These are phyloP conservation scores for Tulasnella sp. DNA, from an alignment of 768 basidiomycete species.

Conservation along the genomic window DNA sequence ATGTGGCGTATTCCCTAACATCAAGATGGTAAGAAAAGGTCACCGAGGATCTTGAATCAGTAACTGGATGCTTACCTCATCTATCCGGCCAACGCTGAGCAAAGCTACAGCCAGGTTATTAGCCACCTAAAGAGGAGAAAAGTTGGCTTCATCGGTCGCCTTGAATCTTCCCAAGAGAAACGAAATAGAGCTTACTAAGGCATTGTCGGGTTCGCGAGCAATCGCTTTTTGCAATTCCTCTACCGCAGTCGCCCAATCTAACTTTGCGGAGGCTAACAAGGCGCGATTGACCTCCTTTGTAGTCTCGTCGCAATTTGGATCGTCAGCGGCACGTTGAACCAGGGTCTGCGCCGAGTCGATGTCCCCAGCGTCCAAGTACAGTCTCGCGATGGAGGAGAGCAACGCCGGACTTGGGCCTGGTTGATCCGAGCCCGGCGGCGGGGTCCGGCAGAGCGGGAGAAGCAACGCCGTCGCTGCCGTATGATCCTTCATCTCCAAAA, in stretches of 20 bases:
- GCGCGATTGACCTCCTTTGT: slow-evolving; percentile 64
- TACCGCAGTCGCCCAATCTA: slow-evolving; percentile 65
- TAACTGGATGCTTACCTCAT: slow-evolving; percentile 55
- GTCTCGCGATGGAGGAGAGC: slow-evolving; percentile 69
- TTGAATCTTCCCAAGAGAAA: not conserved
- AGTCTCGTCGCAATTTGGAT: slow-evolving; percentile 50
- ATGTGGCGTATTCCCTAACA: slow-evolving; percentile 70
- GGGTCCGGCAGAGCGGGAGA: slow-evolving; percentile 59
- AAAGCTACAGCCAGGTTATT: slow-evolving; percentile 78
- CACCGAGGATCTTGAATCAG: not conserved
- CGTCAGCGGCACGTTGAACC: slow-evolving; percentile 56
- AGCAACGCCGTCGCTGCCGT: slow-evolving; percentile 69
- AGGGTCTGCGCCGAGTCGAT: slow-evolving; percentile 61
- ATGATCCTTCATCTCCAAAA: slow-evolving; percentile 86
- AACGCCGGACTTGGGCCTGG: slow-evolving; percentile 56
- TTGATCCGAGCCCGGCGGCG: slow-evolving; percentile 35
- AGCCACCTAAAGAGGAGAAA: slow-evolving; percentile 55
- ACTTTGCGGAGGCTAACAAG: slow-evolving; percentile 66
- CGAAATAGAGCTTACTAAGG: slow-evolving; percentile 51
- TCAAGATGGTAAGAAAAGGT: not conserved
- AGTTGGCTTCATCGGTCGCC: not conserved
- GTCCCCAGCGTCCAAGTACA: slow-evolving; percentile 76
- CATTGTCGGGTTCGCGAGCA: slow-evolving; percentile 60
- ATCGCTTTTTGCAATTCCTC: slow-evolving; percentile 52
- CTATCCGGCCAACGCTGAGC: slow-evolving; percentile 69